Base-by-base conservation (phyloP, 2,329 filamentous ascomycete species). In the Spiromastix sp. region DNA sequence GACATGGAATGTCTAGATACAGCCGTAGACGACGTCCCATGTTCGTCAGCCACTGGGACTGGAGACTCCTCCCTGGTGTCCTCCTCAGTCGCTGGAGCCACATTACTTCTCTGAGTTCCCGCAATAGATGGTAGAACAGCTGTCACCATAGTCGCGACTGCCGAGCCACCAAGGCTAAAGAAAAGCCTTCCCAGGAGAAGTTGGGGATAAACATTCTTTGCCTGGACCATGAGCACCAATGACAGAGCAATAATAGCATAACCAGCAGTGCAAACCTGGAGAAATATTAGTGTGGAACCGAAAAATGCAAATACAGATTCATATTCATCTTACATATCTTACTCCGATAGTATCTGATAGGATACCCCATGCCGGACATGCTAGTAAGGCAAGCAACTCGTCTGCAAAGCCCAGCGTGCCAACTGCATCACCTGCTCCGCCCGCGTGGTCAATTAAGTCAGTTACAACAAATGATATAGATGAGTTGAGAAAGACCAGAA, bases 131-230 rank as follows among this genome's bases (percentile, higher is more conserved):
- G 91, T 16, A 98, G 68, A 30, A 93, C 85, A 3, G 91, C 91
- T 6, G 91, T 96, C 13, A 98, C 91, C 91, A 98, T 98, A 1
- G 91, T 96, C 10, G 86, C 87, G 70, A 83, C 78, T 15, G 89
- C 91, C n/a, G 87, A 86, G 13, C 84, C 91, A 16, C 91, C 91
- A 12, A 95, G 49, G 46, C 87, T 91, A 60, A 98, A 98, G 37
- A 93, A 66, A 33, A 96, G 67, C 45, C 91, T 73, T 36, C 83
- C 86, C 27, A 95, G 64, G 36, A 96, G 65, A 46, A 98, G 67
- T 56, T 93, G 80, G 7, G 91, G 89, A 60, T 94, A 95, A 6
- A 95, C 76, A 60, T 87, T 85, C 47, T 67, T 71, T 18, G 85
- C 85, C 67, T 93, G 85, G 17, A 95, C 87, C 50, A 94, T 84